Evolutionary conservation across 2,329 filamentous ascomycete genomes (phyloP).

Genomic region (Curvularia eragrostidis): DNA sequence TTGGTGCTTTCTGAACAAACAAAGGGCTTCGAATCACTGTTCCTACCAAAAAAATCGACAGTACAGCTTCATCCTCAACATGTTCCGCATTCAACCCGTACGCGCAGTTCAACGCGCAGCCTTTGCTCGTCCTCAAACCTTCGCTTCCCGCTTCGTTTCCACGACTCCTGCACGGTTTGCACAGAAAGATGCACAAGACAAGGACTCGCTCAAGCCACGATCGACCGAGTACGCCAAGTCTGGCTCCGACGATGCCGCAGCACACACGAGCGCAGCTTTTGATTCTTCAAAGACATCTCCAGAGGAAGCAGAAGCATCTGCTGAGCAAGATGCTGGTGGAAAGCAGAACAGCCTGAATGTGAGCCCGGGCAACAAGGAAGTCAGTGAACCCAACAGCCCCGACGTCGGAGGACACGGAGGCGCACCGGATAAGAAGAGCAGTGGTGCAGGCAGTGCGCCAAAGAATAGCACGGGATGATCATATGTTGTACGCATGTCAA

Average conservation of each 20-base stretch:
- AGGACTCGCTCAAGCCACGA: conserved; percentile 68
- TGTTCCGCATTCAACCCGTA: conserved; percentile 36
- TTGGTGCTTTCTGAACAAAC: neutral
- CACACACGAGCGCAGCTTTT: conserved; percentile 69
- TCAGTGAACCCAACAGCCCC: conserved; percentile 58
- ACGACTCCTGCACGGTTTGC: conserved; percentile 34
- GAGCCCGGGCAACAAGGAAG: conserved; percentile 66
- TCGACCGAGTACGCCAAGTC: conserved; percentile 72
- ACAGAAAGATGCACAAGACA: conserved; percentile 55
- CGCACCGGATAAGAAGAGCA: conserved; percentile 41
- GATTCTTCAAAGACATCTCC: conserved; percentile 72
- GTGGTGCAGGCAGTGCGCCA: conserved; percentile 47
- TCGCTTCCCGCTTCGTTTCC: conserved; percentile 32
- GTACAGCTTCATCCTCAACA: conserved; percentile 12
- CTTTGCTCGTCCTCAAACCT: conserved; percentile 17
- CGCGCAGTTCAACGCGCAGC: conserved; percentile 31
- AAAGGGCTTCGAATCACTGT: neutral
- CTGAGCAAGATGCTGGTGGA: conserved; percentile 45
- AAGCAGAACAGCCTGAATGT: conserved; percentile 58
- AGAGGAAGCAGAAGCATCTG: conserved; percentile 60
- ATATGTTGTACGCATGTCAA: neutral
- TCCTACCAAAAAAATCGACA: neutral
- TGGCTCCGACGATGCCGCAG: conserved; percentile 66
- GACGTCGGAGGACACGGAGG: conserved; percentile 50
- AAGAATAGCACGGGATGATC: conserved; percentile 37